These are phyloP conservation scores for Xerophyta viscosa DNA, from an alignment of 106 monocot species.

Conservation along the genomic window DNA sequence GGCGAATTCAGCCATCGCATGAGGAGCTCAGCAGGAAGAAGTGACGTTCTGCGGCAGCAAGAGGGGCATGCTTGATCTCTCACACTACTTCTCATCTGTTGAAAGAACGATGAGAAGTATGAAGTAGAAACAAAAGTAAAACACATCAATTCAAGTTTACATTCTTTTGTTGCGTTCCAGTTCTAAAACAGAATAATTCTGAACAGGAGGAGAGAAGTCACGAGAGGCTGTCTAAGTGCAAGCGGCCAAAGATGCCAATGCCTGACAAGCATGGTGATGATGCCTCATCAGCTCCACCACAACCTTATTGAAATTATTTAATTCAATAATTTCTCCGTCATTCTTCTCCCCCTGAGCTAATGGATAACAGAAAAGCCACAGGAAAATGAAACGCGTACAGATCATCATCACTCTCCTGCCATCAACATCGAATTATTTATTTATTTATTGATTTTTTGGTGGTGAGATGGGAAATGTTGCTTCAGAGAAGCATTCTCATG, in stretches of 20 bases:
- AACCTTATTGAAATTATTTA: too few species aligned
- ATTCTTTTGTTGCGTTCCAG: neutral
- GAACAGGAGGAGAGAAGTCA: constrained; percentile 15
- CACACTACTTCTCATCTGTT: too few species aligned
- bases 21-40: too few species aligned
- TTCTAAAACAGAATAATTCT: constrained; percentile 2
- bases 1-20: too few species aligned
- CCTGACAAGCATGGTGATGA: constrained; percentile 7
- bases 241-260: constrained; percentile 13
- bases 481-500: neutral
- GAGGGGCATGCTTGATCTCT: too few species aligned
- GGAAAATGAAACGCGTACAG: neutral
- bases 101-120: too few species aligned
- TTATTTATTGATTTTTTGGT: too few species aligned
- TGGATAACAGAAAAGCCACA: too few species aligned
- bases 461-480: neutral
- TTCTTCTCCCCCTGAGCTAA: too few species aligned
- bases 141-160: neutral
- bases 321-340: too few species aligned
- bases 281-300: neutral
- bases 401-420: neutral
- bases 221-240: constrained; percentile 18
- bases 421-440: too few species aligned
- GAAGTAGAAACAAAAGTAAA: neutral
- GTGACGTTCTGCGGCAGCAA: too few species aligned